These are phyloP conservation scores for Coriaria nepalensis DNA, from an alignment of 306 rosid genomes.

Conservation along the genomic window DNA sequence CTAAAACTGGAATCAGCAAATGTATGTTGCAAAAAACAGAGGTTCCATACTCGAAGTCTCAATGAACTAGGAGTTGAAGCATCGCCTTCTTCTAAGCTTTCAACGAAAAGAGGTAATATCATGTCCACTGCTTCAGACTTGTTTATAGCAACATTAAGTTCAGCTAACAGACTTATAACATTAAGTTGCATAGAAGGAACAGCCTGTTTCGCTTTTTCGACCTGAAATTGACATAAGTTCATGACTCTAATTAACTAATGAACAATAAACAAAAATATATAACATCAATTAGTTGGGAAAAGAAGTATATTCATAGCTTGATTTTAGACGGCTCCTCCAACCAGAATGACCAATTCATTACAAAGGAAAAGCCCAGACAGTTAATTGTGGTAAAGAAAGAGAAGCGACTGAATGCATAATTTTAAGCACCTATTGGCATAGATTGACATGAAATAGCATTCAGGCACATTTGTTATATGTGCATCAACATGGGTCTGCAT, in stretches of 20 bases:
- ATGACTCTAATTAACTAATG: constrained; percentile 9
- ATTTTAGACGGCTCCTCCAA: no score
- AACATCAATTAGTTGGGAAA: constrained; percentile 4
- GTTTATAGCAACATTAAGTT: constrained; percentile 59
- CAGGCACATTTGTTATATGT: no score
- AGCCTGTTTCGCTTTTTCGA: constrained; percentile 62
- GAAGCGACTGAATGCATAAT: no score
- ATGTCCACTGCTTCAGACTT: constrained; percentile 76
- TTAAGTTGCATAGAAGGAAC: constrained; percentile 81
- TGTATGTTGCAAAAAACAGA: constrained; percentile 26
- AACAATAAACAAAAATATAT: constrained; percentile 10
- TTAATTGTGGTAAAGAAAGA: no score
- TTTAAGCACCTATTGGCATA: no score
- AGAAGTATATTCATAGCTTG: not conserved
- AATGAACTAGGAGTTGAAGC: constrained; percentile 89
- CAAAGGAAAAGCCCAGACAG: no score
- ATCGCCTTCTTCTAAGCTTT: constrained; percentile 96
- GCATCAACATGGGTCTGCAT: no score
- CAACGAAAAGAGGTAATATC: constrained; percentile 87
- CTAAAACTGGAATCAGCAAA: constrained; percentile 10
- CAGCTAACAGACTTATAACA: constrained; percentile 73
- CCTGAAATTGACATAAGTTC: constrained; percentile 43
- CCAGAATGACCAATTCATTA: no score
- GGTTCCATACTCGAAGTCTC: constrained; percentile 78
- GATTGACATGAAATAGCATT: no score